These are phyloP conservation scores for Yamadazyma endophytica DNA, from an alignment of 805 yeast species.

Conservation along the genomic window DNA sequence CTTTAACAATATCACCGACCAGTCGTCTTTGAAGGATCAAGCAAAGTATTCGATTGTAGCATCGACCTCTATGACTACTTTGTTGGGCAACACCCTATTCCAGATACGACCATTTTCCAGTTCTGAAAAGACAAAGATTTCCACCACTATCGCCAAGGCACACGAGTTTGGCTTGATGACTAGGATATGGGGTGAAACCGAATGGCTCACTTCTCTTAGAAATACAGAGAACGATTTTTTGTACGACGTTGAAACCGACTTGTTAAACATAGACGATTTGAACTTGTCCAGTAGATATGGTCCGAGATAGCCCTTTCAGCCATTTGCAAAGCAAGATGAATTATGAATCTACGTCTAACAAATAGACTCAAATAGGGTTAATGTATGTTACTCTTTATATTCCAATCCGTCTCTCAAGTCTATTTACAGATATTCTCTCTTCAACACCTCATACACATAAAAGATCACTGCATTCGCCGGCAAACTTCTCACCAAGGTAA, in stretches of 20 bases:
- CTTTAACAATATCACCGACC: conserved; percentile 19
- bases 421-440: too few relatives aligned
- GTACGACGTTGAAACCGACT: conserved; percentile 48
- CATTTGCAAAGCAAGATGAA: too few relatives aligned
- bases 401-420: too few relatives aligned
- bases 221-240: conserved; percentile 47
- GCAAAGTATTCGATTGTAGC: conserved; percentile 34
- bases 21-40: conserved; percentile 17
- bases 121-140: conserved; percentile 24
- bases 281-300: too few relatives aligned
- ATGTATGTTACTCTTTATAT: too few relatives aligned
- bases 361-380: too few relatives aligned
- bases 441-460: conserved; percentile 67
- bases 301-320: too few relatives aligned
- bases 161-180: conserved; percentile 50
- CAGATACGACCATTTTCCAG: conserved; percentile 32
- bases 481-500: conserved; percentile 74
- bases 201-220: conserved; percentile 52
- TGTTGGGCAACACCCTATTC: conserved; percentile 19
- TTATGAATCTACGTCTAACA: too few relatives aligned
- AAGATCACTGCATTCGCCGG: conserved; percentile 91
- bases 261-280: conserved; percentile 61
- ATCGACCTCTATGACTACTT: conserved; percentile 36
- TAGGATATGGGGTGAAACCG: conserved; percentile 68
- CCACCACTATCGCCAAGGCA: conserved; percentile 31